Percentiles rank a stretch among this genome's conserved stretches.
Evolutionary conservation across 2,329 filamentous ascomycete genomes (phyloP).

Genomic region (Colletotrichum kahawae): DNA sequence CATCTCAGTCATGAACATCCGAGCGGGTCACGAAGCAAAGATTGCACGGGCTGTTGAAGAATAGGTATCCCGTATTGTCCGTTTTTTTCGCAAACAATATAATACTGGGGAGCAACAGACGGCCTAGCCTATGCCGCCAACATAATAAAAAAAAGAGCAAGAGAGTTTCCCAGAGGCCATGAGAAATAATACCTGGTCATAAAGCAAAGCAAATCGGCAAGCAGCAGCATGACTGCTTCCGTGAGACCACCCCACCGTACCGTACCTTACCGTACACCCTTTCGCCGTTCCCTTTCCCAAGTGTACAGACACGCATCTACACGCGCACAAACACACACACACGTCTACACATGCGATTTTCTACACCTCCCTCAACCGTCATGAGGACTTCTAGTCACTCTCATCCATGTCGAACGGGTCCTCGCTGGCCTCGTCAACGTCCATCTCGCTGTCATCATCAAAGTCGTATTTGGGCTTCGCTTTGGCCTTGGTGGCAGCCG

Average conservation of each 20-base stretch:
- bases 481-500: slow-evolving; percentile 46
- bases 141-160: not conserved
- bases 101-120: not conserved
- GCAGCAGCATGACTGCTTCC: not conserved
- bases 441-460: slow-evolving; percentile 24
- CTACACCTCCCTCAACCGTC: not conserved
- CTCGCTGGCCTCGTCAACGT: slow-evolving; percentile 41
- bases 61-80: not conserved
- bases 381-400: slow-evolving; percentile 32
- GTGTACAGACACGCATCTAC: not conserved
- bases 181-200: not conserved
- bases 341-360: not conserved
- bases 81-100: not conserved
- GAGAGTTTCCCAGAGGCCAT: not conserved
- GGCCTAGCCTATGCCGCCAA: not conserved
- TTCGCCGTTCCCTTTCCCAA: not conserved
- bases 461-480: slow-evolving; percentile 28
- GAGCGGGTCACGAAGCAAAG: not conserved
- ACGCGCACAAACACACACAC: not conserved
- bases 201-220: slow-evolving; percentile 4
- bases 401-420: slow-evolving; percentile 54
- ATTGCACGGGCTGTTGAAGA: not conserved
- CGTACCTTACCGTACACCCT: not conserved
- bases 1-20: not conserved
- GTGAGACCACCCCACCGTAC: not conserved